A percentile compares a stretch with the other conserved stretches of the same genome.
Evolutionary conservation across 441 rosid species (phyloP).

Genomic region (Arabidopsis lyrata): DNA sequence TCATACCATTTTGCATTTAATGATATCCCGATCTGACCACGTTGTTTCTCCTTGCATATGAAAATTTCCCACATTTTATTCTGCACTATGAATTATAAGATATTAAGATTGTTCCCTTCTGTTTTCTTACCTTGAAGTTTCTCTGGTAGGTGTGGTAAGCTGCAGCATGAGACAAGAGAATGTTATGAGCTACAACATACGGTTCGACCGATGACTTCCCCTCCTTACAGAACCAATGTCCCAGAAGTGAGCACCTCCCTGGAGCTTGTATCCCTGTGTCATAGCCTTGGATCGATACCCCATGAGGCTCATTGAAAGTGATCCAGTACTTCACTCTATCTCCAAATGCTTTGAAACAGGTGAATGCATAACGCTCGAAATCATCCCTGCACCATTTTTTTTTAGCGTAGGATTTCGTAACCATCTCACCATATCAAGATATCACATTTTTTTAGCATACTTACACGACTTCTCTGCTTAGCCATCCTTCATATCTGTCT

Average conservation of each 20-base stretch:
- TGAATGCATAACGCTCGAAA: conserved; percentile 60
- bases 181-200: conserved; percentile 71
- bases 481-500: conserved; percentile 75
- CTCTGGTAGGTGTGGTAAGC: conserved; percentile 65
- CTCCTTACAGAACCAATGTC: conserved; percentile 60
- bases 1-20: conserved; percentile 89
- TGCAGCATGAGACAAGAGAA: conserved; percentile 73
- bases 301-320: conserved; percentile 79
- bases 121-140: conserved; percentile 64
- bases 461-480: conserved; percentile 59
- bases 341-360: conserved; percentile 72
- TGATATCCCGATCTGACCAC: conserved; percentile 76
- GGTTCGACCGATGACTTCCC: conserved; percentile 73
- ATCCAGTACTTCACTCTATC: conserved; percentile 78
- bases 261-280: conserved; percentile 81
- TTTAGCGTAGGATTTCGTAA: background rate
- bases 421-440: conserved; percentile 15
- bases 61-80: conserved; percentile 15
- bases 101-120: background rate
- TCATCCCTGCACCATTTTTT: conserved; percentile 55
- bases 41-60: conserved; percentile 64
- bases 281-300: conserved; percentile 69
- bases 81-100: background rate
- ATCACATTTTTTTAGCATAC: conserved; percentile 37
- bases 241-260: conserved; percentile 76